A percentile compares a stretch with the other conserved stretches of the same genome.
Conservation (phyloP, 2,329 filamentous ascomycete genomes). For the Monilinia polystroma region DNA sequence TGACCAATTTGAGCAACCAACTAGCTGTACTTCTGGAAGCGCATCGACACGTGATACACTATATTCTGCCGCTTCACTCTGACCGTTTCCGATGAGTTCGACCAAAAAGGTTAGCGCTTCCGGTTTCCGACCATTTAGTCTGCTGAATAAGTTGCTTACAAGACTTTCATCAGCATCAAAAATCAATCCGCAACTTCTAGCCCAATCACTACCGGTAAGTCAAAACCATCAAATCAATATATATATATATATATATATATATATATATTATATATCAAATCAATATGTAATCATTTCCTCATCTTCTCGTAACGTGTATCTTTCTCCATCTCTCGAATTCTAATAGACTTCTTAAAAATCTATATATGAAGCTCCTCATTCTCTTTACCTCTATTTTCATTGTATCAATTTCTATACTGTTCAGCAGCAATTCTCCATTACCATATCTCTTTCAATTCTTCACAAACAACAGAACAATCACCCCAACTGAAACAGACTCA, state of each 20-base stretch:
- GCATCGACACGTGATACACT: not conserved
- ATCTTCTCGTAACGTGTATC: slow-evolving; percentile 24
- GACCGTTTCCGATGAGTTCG: not conserved
- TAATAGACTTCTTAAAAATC: slow-evolving; percentile 23
- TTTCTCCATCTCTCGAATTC: slow-evolving; percentile 32
- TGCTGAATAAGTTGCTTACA: slow-evolving; percentile 19
- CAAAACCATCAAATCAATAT: slow-evolving; percentile 4
- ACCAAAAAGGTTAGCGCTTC: not conserved
- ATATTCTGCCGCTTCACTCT: not conserved
- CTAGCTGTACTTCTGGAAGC: too few relatives aligned
- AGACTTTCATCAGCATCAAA: slow-evolving; percentile 13
- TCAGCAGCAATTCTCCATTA: slow-evolving; percentile 34
- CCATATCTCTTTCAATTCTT: slow-evolving; percentile 32
- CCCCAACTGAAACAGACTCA: slow-evolving; percentile 17
- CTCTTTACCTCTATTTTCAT: slow-evolving; percentile 38
- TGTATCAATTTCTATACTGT: slow-evolving; percentile 36
- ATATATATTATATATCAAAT: slow-evolving; percentile 10
- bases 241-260: too few relatives aligned
- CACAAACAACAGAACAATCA: slow-evolving; percentile 21
- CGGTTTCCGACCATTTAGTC: not conserved
- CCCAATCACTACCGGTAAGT: slow-evolving; percentile 12
- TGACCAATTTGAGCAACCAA: too few relatives aligned
- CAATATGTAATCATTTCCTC: slow-evolving; percentile 21
- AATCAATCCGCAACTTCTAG: slow-evolving; percentile 10
- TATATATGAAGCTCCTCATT: slow-evolving; percentile 41